Conservation (phyloP, 2,329 filamentous ascomycete genomes). For the Xylaria sp. region DNA sequence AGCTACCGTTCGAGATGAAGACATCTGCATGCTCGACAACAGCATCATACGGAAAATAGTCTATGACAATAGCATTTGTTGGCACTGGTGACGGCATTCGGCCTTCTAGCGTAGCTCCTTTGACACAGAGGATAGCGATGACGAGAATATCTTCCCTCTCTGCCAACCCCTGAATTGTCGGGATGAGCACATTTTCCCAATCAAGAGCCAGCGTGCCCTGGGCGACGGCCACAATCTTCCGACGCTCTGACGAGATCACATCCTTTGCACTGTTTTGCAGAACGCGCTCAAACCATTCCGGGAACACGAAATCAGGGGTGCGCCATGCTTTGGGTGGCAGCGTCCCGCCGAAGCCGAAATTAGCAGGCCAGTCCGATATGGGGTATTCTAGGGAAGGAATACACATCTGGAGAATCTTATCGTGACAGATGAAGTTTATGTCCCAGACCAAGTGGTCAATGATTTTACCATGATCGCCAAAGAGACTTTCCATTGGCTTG, state of each 20-base stretch:
- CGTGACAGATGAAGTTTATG: conserved; percentile 48
- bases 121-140: conserved; percentile 50
- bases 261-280: conserved; percentile 53
- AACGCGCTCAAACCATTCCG: conserved; percentile 56
- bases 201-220: conserved; percentile 59
- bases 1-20: conserved; percentile 62
- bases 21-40: conserved; percentile 52
- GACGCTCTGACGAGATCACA: conserved; percentile 40
- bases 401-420: conserved; percentile 53
- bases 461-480: conserved; percentile 30
- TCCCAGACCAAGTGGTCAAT: conserved; percentile 38
- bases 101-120: conserved; percentile 46
- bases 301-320: conserved; percentile 49
- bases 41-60: conserved; percentile 52
- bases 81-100: conserved; percentile 34
- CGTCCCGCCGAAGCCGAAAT: conserved; percentile 58
- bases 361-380: conserved; percentile 51
- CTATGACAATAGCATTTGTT: conserved; percentile 48
- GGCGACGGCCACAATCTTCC: conserved; percentile 58
- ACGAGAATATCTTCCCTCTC: conserved; percentile 54
- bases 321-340: conserved; percentile 50
- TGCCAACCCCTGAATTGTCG: conserved; percentile 57
- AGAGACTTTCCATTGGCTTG: conserved; percentile 24
- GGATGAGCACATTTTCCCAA: conserved; percentile 57
- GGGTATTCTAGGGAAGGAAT: conserved; percentile 55